Percentiles rank a stretch among this genome's conserved stretches.
phyloP scores from a whole-genome alignment of 1,284 basidiomycete species.

The Boletus sp. region DNA sequence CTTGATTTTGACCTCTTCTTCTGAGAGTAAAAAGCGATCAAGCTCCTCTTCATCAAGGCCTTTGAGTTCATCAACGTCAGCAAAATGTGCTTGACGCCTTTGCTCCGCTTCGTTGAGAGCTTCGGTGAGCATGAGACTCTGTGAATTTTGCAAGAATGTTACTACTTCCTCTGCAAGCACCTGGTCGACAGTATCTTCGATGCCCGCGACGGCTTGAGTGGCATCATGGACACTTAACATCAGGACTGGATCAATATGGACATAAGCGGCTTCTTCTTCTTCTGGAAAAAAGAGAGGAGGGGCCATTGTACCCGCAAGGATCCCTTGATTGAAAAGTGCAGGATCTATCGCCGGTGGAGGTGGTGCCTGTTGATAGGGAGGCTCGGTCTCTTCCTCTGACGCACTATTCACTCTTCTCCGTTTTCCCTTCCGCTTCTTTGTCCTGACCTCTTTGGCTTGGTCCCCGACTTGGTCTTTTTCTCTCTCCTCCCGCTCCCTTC shows the following conservation, averaged over 20 bases:
- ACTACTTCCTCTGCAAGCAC: slow-evolving; percentile 68
- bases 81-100: slow-evolving; percentile 55
- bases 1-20: slow-evolving; percentile 88
- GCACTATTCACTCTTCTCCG: slow-evolving; percentile 46
- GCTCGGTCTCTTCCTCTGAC: slow-evolving; percentile 45
- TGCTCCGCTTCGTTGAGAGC: slow-evolving; percentile 69
- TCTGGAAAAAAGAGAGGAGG: slow-evolving; percentile 46
- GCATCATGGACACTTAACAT: slow-evolving; percentile 35
- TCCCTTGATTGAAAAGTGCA: slow-evolving; percentile 48
- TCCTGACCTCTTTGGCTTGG: slow-evolving; percentile 36
- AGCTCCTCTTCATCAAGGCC: slow-evolving; percentile 95
- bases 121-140: slow-evolving; percentile 56
- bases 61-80: slow-evolving; percentile 64
- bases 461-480: slow-evolving; percentile 49
- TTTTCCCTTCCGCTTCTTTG: slow-evolving; percentile 43
- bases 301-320: slow-evolving; percentile 36
- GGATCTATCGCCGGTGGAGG: slow-evolving; percentile 46
- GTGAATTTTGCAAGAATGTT: slow-evolving; percentile 59
- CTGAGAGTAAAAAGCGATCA: slow-evolving; percentile 81
- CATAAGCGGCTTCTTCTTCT: slow-evolving; percentile 45
- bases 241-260: slow-evolving; percentile 63
- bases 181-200: slow-evolving; percentile 55
- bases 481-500: slow-evolving; percentile 70
- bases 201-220: slow-evolving; percentile 24
- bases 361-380: slow-evolving; percentile 19